Percentiles rank a stretch among this genome's conserved stretches.
Evolutionary conservation across 441 rosid species (phyloP).

Genomic region (Manihot esculenta): DNA sequence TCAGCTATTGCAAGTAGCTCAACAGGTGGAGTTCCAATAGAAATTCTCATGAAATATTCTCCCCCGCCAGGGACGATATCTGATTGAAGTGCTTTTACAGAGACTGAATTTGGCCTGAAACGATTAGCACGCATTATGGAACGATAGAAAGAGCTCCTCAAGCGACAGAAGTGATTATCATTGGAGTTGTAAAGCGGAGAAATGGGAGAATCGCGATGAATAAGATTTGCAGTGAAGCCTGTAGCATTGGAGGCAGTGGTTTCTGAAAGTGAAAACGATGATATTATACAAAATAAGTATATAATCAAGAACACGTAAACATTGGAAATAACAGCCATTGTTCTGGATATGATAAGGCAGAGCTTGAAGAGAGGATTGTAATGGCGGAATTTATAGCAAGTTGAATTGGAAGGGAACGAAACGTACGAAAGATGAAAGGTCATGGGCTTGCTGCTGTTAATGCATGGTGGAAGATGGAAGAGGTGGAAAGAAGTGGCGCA

Average conservation of each 20-base stretch:
- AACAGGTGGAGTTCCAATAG: constrained; percentile 70
- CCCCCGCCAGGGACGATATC: constrained; percentile 67
- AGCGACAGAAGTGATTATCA: constrained; percentile 32
- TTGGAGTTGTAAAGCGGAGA: constrained; percentile 52
- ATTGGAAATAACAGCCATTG: neutral
- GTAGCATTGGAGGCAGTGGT: neutral
- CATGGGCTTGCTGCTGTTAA: neutral
- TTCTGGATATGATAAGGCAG: neutral
- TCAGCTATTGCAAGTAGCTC: constrained; percentile 63
- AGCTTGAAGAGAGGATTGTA: neutral
- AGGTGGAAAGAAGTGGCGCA: neutral
- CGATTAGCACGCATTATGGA: constrained; percentile 45
- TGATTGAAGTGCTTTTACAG: constrained; percentile 35
- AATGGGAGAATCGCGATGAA: constrained; percentile 58
- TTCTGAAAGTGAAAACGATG: neutral
- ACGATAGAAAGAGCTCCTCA: constrained; percentile 38
- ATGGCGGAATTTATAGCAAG: constrained; percentile 10
- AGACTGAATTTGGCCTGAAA: constrained; percentile 9
- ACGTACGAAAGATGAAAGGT: neutral
- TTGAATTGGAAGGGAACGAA: neutral
- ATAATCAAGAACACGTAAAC: neutral
- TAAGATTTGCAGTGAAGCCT: constrained; percentile 37
- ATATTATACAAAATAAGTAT: neutral
- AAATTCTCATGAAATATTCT: constrained; percentile 74
- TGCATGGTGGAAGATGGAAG: neutral